Percentiles rank a stretch among this genome's conserved stretches.
Conservation (phyloP, 2,329 filamentous ascomycete species). For the Epichloe coenophiala region DNA sequence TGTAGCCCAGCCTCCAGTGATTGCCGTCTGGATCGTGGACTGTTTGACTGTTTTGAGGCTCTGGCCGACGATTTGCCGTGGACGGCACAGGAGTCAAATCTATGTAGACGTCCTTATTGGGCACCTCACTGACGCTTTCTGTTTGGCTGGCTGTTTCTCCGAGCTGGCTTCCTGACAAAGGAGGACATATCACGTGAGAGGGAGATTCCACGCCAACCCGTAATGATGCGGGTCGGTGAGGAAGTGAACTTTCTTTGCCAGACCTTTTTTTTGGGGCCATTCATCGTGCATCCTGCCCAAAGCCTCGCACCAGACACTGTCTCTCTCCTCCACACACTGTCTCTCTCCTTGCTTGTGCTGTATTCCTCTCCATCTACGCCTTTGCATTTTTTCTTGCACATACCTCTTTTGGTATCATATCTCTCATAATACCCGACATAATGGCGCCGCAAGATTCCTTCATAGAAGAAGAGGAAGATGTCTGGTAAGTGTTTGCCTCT, state of each 20-base stretch:
- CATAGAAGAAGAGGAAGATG: slow-evolving; percentile 59
- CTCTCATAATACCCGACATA: slow-evolving; percentile 13
- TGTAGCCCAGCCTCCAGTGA: neutral
- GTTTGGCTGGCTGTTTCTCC: no score
- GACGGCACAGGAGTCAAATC: neutral
- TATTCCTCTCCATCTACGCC: neutral
- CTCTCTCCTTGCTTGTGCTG: slow-evolving; percentile 12
- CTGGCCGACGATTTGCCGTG: slow-evolving; percentile 18
- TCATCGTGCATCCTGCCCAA: slow-evolving; percentile 9
- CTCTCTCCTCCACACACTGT: slow-evolving; percentile 7
- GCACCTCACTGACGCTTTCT: no score
- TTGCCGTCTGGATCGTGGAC: slow-evolving; percentile 1
- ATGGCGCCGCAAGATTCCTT: slow-evolving; percentile 60
- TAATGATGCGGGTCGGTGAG: neutral
- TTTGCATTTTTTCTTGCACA: slow-evolving; percentile 8
- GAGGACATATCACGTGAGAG: slow-evolving; percentile 3
- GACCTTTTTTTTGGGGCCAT: slow-evolving; percentile 6
- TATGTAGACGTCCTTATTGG: no score
- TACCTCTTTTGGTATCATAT: slow-evolving; percentile 9
- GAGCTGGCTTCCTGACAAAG: neutral
- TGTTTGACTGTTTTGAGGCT: no score
- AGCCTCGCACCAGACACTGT: slow-evolving; percentile 7
- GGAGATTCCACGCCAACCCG: neutral
- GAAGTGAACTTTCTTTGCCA: slow-evolving; percentile 9
- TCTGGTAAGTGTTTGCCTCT: slow-evolving; percentile 37